Conservation (phyloP, 768 basidiomycete genomes). For the Mycena galopus region DNA sequence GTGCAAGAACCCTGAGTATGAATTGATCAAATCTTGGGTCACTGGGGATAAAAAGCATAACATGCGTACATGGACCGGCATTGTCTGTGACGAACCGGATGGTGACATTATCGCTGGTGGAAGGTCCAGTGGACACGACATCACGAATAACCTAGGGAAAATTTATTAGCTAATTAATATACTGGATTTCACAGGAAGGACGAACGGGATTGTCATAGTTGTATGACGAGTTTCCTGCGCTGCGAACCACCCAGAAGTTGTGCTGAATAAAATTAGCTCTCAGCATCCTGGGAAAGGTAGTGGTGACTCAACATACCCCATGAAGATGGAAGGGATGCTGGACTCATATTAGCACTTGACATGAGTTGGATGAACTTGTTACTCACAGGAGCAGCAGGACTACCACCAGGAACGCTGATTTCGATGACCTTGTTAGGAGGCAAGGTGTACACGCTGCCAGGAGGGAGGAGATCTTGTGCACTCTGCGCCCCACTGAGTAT, state of each 20-base stretch:
- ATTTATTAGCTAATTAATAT: background rate
- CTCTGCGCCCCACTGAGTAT: conserved; percentile 59
- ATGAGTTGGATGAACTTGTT: conserved; percentile 1
- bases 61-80: conserved; percentile 42
- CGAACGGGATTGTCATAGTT: conserved; percentile 59
- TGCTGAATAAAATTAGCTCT: conserved; percentile 40
- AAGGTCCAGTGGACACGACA: conserved; percentile 51
- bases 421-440: conserved; percentile 63
- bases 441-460: conserved; percentile 57
- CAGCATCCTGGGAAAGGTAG: background rate
- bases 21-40: background rate
- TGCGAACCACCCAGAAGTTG: conserved; percentile 54
- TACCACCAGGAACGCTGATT: conserved; percentile 56
- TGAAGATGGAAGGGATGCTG: conserved; percentile 50
- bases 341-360: background rate
- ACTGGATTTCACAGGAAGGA: background rate
- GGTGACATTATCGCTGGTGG: conserved; percentile 4
- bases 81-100: conserved; percentile 55
- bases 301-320: conserved; percentile 37
- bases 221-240: conserved; percentile 45
- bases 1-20: conserved; percentile 41
- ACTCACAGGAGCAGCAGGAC: conserved; percentile 48
- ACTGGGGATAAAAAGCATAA: background rate
- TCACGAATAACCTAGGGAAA: conserved; percentile 53
- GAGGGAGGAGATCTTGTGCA: conserved; percentile 55